A percentile compares a stretch with the other conserved stretches of the same genome.
Conservation (phyloP, 2,329 filamentous ascomycete genomes). For the Pyricularia sp. region DNA sequence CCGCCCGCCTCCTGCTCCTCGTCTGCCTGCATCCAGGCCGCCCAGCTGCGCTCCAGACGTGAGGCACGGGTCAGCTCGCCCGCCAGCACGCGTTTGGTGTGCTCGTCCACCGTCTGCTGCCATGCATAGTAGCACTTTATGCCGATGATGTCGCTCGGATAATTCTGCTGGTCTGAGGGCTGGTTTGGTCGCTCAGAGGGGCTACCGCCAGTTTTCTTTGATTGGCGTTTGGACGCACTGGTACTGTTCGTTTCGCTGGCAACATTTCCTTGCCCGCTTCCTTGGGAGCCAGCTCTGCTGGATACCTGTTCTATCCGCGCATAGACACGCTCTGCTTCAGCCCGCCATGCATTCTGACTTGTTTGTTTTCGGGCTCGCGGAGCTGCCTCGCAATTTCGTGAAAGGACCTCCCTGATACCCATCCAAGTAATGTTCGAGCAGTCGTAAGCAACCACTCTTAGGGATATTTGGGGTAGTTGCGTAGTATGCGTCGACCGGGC, state of each 20-base stretch:
- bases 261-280: not conserved
- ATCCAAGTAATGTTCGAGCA: conserved; percentile 90
- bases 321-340: not conserved
- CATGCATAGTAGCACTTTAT: conserved; percentile 94
- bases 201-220: not conserved
- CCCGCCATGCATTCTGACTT: not conserved
- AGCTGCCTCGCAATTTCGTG: conserved; percentile 65
- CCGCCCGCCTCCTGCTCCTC: conserved; percentile 71
- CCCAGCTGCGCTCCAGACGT: conserved; percentile 84
- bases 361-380: conserved; percentile 4
- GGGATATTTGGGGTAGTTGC: conserved; percentile 45
- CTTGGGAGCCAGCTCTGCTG: not conserved
- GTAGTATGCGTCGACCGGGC: conserved; percentile 29
- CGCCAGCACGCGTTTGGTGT: conserved; percentile 73
- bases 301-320: not conserved
- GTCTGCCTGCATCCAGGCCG: conserved; percentile 84
- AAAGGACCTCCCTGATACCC: conserved; percentile 77
- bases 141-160: conserved; percentile 69
- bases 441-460: conserved; percentile 80
- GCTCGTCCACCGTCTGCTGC: conserved; percentile 91
- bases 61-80: conserved; percentile 67
- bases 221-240: not conserved
- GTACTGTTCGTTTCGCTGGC: not conserved
- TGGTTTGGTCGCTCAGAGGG: not conserved
- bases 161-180: conserved; percentile 30